phyloP scores from a whole-genome alignment of 768 basidiomycete species.

The Mycena galopus region DNA sequence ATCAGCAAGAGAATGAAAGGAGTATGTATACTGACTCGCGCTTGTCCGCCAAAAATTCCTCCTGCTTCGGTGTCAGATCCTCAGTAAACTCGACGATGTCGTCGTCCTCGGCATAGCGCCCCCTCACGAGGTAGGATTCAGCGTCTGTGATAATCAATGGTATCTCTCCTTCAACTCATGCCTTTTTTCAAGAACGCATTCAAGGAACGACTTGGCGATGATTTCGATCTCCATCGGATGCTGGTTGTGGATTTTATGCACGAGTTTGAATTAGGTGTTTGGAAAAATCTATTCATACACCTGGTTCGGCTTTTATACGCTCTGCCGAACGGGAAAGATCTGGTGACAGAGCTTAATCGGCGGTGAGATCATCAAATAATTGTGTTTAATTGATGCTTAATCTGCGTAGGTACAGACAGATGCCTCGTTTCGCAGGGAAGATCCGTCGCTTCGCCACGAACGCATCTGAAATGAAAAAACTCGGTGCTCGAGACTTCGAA shows the following conservation, averaged over 20 bases:
- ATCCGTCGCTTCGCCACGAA: constrained; percentile 44
- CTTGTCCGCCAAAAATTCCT: too few relatives aligned
- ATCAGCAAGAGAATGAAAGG: too few relatives aligned
- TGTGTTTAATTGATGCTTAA: neutral
- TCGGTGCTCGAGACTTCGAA: constrained; percentile 47
- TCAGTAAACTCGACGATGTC: too few relatives aligned
- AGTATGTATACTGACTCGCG: too few relatives aligned
- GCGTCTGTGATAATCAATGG: too few relatives aligned
- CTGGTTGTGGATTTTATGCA: neutral
- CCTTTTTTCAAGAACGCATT: neutral
- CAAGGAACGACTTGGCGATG: neutral
- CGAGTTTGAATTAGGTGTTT: neutral
- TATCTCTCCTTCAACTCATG: too few relatives aligned
- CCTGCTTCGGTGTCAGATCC: too few relatives aligned
- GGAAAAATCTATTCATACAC: neutral
- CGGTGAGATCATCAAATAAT: neutral
- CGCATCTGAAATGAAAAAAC: constrained; percentile 42
- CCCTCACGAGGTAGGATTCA: too few relatives aligned
- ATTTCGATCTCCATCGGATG: neutral
- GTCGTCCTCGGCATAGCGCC: too few relatives aligned
- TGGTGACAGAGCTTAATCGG: neutral
- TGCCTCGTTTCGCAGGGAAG: neutral
- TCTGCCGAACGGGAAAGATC: neutral
- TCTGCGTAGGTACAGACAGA: neutral
- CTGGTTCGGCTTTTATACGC: neutral